phyloP scores from a whole-genome alignment of 257 asterid genomes.

The Lantana camara region DNA sequence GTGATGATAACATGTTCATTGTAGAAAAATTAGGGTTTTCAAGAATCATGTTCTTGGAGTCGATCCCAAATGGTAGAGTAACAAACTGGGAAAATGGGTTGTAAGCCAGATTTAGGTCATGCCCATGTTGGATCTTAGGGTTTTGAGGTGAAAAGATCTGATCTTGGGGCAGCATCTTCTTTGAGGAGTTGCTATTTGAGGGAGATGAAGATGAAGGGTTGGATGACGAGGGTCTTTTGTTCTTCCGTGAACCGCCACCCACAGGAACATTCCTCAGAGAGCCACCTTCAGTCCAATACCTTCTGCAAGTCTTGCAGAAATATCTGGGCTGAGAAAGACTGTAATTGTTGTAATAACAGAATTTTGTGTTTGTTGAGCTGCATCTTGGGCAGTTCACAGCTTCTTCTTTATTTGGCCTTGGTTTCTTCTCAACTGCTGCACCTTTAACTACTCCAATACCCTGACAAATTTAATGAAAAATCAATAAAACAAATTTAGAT shows the following conservation, averaged over 20 bases:
- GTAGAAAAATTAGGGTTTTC: constrained; percentile 26
- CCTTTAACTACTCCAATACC: constrained; percentile 47
- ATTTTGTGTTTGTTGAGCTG: constrained; percentile 79
- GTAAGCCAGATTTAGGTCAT: constrained; percentile 50
- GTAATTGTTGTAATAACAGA: constrained; percentile 87
- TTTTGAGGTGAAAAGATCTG: constrained; percentile 38
- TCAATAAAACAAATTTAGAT: too few relatives aligned
- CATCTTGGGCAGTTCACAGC: constrained; percentile 85
- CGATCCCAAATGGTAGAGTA: constrained; percentile 10
- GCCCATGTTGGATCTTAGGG: constrained; percentile 44
- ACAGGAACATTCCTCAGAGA: constrained; percentile 81
- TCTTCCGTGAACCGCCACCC: constrained; percentile 86
- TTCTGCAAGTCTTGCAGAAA: constrained; percentile 81
- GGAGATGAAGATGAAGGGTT: constrained; percentile 18
- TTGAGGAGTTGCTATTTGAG: constrained; percentile 18
- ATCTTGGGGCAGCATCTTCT: constrained; percentile 32
- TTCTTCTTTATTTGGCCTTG: constrained; percentile 68
- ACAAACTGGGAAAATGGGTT: constrained; percentile 40
- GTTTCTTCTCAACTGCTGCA: constrained; percentile 47
- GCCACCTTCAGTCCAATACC: constrained; percentile 94
- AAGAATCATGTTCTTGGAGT: constrained; percentile 16
- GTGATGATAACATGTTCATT: constrained; percentile 29
- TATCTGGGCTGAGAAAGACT: constrained; percentile 86
- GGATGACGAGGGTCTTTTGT: constrained; percentile 47
- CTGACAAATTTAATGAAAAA: constrained; percentile 19